phyloP scores from a whole-genome alignment of 495 filamentous ascomycete genomes.

The Neurospora sp. region DNA sequence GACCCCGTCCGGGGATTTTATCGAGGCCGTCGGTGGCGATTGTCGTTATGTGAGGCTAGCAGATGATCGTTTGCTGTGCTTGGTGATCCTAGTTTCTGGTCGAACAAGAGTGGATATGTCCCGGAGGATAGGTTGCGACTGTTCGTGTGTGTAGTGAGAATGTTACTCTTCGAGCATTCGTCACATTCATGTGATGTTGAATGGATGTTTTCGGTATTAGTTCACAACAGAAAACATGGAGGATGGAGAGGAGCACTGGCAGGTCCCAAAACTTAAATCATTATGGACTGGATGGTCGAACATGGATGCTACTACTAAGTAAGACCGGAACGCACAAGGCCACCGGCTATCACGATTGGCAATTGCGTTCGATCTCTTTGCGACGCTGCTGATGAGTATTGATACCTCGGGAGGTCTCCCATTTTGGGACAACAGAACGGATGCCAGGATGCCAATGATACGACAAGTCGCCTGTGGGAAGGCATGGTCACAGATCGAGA shows the following conservation, averaged over 20 bases:
- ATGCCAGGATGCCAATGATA: background rate
- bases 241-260: background rate
- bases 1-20: background rate
- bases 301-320: background rate
- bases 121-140: background rate
- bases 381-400: background rate
- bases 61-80: background rate
- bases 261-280: background rate
- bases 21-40: background rate
- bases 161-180: background rate
- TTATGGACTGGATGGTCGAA: background rate
- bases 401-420: background rate
- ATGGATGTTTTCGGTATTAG: background rate
- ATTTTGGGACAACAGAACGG: background rate
- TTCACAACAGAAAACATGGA: background rate
- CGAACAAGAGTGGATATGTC: background rate
- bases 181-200: background rate
- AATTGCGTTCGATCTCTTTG: background rate
- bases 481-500: background rate
- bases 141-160: background rate
- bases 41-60: background rate
- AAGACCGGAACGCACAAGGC: background rate
- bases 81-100: background rate
- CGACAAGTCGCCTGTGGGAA: background rate
- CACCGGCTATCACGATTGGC: background rate